Evolutionary conservation across 495 filamentous ascomycete species (phyloP).

Genomic region (Podospora pseudoanserina): DNA sequence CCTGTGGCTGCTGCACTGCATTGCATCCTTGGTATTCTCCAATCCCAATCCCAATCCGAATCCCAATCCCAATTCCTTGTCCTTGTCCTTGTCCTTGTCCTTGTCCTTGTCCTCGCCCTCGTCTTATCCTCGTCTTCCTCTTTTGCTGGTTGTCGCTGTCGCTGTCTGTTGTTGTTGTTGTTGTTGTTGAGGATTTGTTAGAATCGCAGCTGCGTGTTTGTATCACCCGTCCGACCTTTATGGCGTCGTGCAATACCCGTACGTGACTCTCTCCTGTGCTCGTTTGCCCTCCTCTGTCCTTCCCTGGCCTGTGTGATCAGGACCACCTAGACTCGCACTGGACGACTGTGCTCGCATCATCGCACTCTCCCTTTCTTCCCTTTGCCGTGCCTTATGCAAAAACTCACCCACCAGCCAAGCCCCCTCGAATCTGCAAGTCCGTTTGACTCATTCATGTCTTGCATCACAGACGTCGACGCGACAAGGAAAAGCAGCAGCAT

Average conservation of each 20-base stretch:
- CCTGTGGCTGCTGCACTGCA: neutral
- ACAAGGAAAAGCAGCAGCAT: slow-evolving; percentile 21
- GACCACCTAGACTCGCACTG: neutral
- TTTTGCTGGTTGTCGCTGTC: neutral
- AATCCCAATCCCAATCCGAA: neutral
- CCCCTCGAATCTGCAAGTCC: slow-evolving; percentile 3
- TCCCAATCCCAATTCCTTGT: too few species aligned
- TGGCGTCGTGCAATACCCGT: slow-evolving; percentile 25
- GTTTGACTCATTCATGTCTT: slow-evolving; percentile 28
- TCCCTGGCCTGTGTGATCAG: neutral
- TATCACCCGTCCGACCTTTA: slow-evolving; percentile 23
- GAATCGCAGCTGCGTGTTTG: slow-evolving; percentile 17
- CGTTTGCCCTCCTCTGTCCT: slow-evolving; percentile 1
- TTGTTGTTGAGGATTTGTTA: slow-evolving; percentile 8
- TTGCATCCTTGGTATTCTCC: neutral
- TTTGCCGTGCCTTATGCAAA: neutral
- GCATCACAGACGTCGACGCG: slow-evolving; percentile 19
- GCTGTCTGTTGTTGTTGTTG: too few species aligned
- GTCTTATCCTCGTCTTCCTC: neutral
- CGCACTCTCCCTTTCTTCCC: too few species aligned
- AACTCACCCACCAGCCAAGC: neutral
- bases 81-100: too few species aligned
- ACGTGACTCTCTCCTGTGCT: slow-evolving; percentile 16
- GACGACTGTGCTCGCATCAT: neutral
- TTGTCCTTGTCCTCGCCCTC: too few species aligned